Conservation (phyloP, 805 yeast genomes). For the Myxozyma geophila region DNA sequence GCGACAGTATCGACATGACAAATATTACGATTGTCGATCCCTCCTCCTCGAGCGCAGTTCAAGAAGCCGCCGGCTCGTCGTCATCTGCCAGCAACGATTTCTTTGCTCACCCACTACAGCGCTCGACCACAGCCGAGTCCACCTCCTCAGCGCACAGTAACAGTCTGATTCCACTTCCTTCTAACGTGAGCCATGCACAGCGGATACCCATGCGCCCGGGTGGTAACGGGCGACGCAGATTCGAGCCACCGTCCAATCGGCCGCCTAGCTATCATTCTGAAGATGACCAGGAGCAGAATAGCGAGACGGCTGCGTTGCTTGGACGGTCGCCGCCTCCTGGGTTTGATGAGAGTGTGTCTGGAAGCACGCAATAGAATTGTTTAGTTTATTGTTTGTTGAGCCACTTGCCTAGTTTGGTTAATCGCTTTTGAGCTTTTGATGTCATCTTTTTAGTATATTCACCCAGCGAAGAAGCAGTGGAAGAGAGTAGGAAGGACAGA, state of each 20-base stretch:
- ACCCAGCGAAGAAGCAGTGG: neutral
- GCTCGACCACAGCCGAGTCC: conserved; percentile 2
- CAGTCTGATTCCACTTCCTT: conserved; percentile 3
- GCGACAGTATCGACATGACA: conserved; percentile 19
- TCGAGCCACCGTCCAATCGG: conserved; percentile 30
- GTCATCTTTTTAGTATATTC: neutral
- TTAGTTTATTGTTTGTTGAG: neutral
- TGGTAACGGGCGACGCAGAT: neutral
- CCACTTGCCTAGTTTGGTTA: neutral
- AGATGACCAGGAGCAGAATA: conserved; percentile 20
- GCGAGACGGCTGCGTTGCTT: conserved; percentile 31
- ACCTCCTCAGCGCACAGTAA: neutral
- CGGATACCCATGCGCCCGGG: conserved; percentile 5
- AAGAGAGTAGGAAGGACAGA: no score
- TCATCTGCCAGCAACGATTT: conserved; percentile 3
- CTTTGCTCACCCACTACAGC: conserved; percentile 13
- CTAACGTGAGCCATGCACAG: conserved; percentile 8
- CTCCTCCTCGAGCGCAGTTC: conserved; percentile 13
- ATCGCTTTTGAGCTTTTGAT: neutral
- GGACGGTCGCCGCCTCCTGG: conserved; percentile 37
- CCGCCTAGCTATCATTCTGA: conserved; percentile 35
- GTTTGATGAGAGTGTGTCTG: conserved; percentile 26
- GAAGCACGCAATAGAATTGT: neutral
- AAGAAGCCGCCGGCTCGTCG: conserved; percentile 6
- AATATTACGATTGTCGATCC: conserved; percentile 11